Evolutionary conservation across 768 basidiomycete genomes (phyloP).

Genomic region (Termitomyces sp.): DNA sequence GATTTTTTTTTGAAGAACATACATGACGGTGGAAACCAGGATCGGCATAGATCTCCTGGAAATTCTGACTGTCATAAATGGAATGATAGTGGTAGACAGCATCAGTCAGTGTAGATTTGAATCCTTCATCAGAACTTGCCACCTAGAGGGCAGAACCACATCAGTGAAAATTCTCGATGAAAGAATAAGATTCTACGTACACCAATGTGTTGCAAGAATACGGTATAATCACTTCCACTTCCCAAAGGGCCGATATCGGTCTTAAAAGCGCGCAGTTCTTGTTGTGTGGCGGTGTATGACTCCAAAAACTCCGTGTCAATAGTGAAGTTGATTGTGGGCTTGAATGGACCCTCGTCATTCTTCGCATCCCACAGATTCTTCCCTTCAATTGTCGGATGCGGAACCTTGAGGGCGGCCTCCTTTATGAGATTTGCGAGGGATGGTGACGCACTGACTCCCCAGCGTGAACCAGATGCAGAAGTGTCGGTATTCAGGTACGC

Average conservation of each 20-base stretch:
- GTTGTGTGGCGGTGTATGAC: constrained; percentile 31
- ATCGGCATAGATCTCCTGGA: constrained; percentile 74
- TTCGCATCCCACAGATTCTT: constrained; percentile 78
- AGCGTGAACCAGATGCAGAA: constrained; percentile 58
- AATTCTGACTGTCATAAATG: constrained; percentile 66
- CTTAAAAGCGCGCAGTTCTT: constrained; percentile 23
- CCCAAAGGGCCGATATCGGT: constrained; percentile 59
- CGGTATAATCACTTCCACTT: constrained; percentile 87
- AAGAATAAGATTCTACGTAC: constrained; percentile 19
- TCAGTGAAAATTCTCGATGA: neutral
- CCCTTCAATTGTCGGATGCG: constrained; percentile 61
- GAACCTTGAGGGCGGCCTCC: constrained; percentile 59
- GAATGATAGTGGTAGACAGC: constrained; percentile 75
- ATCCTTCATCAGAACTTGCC: constrained; percentile 39
- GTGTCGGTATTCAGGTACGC: constrained; percentile 84
- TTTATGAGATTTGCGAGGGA: constrained; percentile 76
- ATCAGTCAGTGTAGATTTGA: constrained; percentile 38
- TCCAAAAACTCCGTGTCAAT: constrained; percentile 37
- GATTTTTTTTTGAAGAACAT: constrained; percentile 12
- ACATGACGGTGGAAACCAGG: constrained; percentile 73
- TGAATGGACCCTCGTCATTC: constrained; percentile 51
- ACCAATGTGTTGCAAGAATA: constrained; percentile 78
- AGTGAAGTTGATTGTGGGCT: constrained; percentile 15
- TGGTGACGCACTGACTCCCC: constrained; percentile 59
- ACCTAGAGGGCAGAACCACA: constrained; percentile 20